These are phyloP conservation scores for Bipolaris sorokiniana DNA, from an alignment of 2,329 filamentous ascomycete species.

Conservation along the genomic window DNA sequence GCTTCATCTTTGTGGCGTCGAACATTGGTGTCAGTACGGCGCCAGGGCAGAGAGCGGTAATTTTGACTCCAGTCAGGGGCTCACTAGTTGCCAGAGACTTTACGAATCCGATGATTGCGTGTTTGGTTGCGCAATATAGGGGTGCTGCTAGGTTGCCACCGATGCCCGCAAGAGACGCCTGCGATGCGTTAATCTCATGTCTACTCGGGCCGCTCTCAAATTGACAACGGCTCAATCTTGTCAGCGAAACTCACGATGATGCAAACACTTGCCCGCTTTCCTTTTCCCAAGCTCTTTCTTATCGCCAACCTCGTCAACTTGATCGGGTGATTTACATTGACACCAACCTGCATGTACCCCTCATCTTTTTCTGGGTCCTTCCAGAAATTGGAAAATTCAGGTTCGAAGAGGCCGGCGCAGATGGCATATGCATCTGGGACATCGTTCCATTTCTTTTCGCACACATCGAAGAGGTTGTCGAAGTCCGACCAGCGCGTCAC, in stretches of 20 bases:
- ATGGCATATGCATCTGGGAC: conserved; percentile 44
- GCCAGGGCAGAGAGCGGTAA: conserved; percentile 38
- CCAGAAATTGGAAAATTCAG: conserved; percentile 41
- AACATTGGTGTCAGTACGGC: conserved; percentile 37
- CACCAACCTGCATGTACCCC: conserved; percentile 37
- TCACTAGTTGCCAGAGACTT: conserved; percentile 37
- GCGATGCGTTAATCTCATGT: neutral
- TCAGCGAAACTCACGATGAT: conserved; percentile 34
- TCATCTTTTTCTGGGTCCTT: conserved; percentile 35
- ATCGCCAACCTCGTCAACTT: conserved; percentile 41
- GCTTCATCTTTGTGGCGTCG: conserved; percentile 27
- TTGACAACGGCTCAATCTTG: neutral
- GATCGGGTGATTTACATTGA: conserved; percentile 42
- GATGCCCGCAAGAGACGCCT: conserved; percentile 37
- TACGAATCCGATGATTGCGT: conserved; percentile 41
- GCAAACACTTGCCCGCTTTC: conserved; percentile 40
- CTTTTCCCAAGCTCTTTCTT: conserved; percentile 32
- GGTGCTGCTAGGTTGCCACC: conserved; percentile 35
- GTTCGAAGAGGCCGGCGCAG: conserved; percentile 41
- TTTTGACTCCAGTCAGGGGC: conserved; percentile 37
- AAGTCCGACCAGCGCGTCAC: conserved; percentile 39
- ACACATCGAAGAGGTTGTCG: conserved; percentile 30
- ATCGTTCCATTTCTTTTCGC: conserved; percentile 39
- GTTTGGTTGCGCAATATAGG: conserved; percentile 42
- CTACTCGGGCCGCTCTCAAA: neutral